Base-by-base conservation (phyloP, 345 rosid species). In the Abelmoschus esculentus region DNA sequence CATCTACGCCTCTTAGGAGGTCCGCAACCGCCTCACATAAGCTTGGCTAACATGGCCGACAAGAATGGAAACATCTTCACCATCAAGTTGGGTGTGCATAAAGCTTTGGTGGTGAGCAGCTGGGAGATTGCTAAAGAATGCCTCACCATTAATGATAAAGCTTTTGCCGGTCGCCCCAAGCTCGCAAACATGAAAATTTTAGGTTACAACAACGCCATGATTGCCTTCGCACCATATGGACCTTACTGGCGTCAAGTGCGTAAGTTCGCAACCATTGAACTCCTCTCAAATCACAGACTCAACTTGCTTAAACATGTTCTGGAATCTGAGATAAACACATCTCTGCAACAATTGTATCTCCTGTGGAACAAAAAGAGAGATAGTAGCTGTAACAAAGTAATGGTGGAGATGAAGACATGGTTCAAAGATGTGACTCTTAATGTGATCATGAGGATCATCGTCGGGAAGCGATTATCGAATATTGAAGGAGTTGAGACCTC, bases 1-100 rank as follows among this genome's bases (percentile, higher is more conserved):
- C 84, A 83, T 66, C 76, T 83, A 13, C 80, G 49, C 54, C 54
- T 81, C 42, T 73, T 82, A 0, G 75, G 70, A 36, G 81, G 82
- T 8, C 60, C 69, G 3, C 38, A 34, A 50, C 80, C 80, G 0
- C 46, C 81, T 1, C 82, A 80, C 42, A 36, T 65, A 15, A 72
- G 55, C 5, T 52, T 83, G 34, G 82, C 72, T 3, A 8, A 74
- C 18, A 61, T 83, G 84, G 84, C 77, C 0, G 79, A 80, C 71
- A 74, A 72, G 9, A 17, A 42, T 42, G 84, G 84, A 15, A 71
- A 76, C 2, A 70, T 80, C 29, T 83, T 83, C 71, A 75, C 78
- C 14, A 42, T 83, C 71, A 70, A 69, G 72, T 6, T 81, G 18
- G 81, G 86, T 1, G 34, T 70, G 5, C 59, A 61, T 76, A 3